Percentiles rank a stretch among this genome's conserved stretches.
These are phyloP conservation scores for Bremia lactucae DNA, from an alignment of 352 stramenopile species.

Conservation along the genomic window DNA sequence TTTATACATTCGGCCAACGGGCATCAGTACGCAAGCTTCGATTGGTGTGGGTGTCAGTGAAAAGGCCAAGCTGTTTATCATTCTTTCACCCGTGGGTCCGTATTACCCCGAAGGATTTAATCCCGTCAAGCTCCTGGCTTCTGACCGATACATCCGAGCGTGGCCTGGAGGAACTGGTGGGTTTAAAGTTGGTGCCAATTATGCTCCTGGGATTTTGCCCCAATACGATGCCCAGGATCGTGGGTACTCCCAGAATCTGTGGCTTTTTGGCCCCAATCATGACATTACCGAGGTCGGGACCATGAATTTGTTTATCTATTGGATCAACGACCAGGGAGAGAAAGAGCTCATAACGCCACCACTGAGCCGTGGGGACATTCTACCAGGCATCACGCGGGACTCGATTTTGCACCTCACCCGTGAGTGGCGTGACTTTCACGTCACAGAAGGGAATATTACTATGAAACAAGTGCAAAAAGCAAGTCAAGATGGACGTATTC, in stretches of 20 bases:
- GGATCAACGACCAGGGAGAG: slow-evolving; percentile 86
- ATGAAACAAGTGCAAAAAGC: slow-evolving; percentile 92
- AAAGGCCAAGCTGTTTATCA: slow-evolving; percentile 91
- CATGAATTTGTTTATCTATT: slow-evolving; percentile 99
- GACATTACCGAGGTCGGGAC: slow-evolving; percentile 85
- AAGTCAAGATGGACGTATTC: slow-evolving; percentile 78
- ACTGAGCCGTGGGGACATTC: slow-evolving; percentile 91
- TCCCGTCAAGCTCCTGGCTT: slow-evolving; percentile 85
- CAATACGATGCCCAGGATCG: slow-evolving; percentile 78
- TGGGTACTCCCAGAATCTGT: slow-evolving; percentile 89
- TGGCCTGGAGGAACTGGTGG: slow-evolving; percentile 93
- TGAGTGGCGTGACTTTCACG: slow-evolving; percentile 90
- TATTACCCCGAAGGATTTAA: slow-evolving; percentile 96
- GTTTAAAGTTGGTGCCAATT: slow-evolving; percentile 91
- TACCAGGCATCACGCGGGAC: slow-evolving; percentile 94
- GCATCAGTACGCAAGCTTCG: slow-evolving; percentile 87
- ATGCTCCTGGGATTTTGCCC: slow-evolving; percentile 87
- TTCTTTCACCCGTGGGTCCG: slow-evolving; percentile 92
- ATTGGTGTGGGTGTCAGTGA: slow-evolving; percentile 85
- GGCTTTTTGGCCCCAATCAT: slow-evolving; percentile 92
- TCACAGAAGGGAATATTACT: slow-evolving; percentile 89
- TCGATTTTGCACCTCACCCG: slow-evolving; percentile 90
- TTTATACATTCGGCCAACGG: slow-evolving; percentile 92
- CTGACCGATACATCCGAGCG: slow-evolving; percentile 89
- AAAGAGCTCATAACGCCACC: slow-evolving; percentile 93